Percentiles rank a stretch among this genome's conserved stretches.
These are phyloP conservation scores for Fusarium temperatum DNA, from an alignment of 2,329 filamentous ascomycete genomes.

Conservation along the genomic window DNA sequence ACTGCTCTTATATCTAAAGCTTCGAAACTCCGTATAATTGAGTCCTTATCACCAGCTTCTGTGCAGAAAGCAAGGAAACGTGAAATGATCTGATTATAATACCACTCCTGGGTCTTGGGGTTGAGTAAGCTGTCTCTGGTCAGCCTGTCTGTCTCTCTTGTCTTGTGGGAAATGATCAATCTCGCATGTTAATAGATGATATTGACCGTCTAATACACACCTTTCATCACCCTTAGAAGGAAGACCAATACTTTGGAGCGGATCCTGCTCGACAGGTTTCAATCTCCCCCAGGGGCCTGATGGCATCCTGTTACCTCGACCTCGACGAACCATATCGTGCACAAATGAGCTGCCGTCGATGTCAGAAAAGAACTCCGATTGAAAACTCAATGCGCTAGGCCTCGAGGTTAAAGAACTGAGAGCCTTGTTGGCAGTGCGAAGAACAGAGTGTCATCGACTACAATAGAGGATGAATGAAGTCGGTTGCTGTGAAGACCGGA, in stretches of 20 bases:
- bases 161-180: not conserved
- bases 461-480: slow-evolving; percentile 5
- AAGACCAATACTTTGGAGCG: slow-evolving; percentile 82
- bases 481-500: slow-evolving; percentile 16
- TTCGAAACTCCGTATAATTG: slow-evolving; percentile 79
- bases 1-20: slow-evolving; percentile 57
- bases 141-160: not conserved
- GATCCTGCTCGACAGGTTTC: slow-evolving; percentile 78
- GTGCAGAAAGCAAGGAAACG: slow-evolving; percentile 92
- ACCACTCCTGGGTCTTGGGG: slow-evolving; percentile 80
- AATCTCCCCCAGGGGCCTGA: slow-evolving; percentile 74
- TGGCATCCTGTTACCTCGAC: slow-evolving; percentile 45
- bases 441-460: not conserved
- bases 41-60: slow-evolving; percentile 73
- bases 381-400: too few species aligned
- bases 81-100: slow-evolving; percentile 87
- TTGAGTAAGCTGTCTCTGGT: slow-evolving; percentile 68
- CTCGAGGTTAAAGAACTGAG: not conserved
- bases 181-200: not conserved
- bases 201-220: slow-evolving; percentile 56
- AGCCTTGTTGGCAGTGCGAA: not conserved
- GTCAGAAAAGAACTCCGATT: not conserved
- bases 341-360: not conserved
- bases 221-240: slow-evolving; percentile 91
- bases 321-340: slow-evolving; percentile 43